Base-by-base conservation (phyloP, 2,329 filamentous ascomycete species). In the Leptographium wingfieldii region DNA sequence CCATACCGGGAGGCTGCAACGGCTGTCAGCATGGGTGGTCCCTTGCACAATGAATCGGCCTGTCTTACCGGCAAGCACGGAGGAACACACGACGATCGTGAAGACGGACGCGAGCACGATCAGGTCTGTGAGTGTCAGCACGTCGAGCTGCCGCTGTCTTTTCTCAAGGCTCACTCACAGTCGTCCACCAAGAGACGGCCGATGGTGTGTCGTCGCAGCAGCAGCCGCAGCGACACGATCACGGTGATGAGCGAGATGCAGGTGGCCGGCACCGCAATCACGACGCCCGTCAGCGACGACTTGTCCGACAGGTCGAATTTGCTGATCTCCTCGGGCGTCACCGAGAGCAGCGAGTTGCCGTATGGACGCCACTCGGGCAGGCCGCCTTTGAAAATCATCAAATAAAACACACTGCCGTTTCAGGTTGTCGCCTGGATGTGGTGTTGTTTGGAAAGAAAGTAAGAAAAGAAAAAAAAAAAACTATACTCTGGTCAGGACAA, bases 141-240 rank as follows among this genome's bases (percentile, higher is more conserved):
- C 3, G 12, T 40, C 16, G 16, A 5, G 38, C 14, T 6, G 38
- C 38, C 38, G 16, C 12, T 16, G 14, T 5, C 14, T 16, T 11
- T 22, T 14, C 9, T 43, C 25, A 55, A 51, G 14, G 22, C 11
- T 27, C 19, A 27, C 57, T 9, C 46, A 59, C 57, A 58, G 55
- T 68, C 67, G 31, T 68, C 67, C 16, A 65, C 35, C 14, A 68
- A 65, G 54, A 68, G 65, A 5, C 62, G 63, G 40, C 62, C 56
- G 5, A 62, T 63, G 31, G 62, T 63, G 56, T 51, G 60, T 6
- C 58, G 62, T 16, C 67, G 65, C 3, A 65, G 63, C 2, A 60
- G 33, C 3, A 67, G 56, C 1, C 67, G 63, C 27, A 67, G 58
- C 5, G 53, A 29, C 10, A 68, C 66, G 4, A 65, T 56, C 3